Percentiles rank a stretch among this genome's conserved stretches.
Conservation (phyloP, 2,329 filamentous ascomycete genomes). For the Colletotrichum abscissum region DNA sequence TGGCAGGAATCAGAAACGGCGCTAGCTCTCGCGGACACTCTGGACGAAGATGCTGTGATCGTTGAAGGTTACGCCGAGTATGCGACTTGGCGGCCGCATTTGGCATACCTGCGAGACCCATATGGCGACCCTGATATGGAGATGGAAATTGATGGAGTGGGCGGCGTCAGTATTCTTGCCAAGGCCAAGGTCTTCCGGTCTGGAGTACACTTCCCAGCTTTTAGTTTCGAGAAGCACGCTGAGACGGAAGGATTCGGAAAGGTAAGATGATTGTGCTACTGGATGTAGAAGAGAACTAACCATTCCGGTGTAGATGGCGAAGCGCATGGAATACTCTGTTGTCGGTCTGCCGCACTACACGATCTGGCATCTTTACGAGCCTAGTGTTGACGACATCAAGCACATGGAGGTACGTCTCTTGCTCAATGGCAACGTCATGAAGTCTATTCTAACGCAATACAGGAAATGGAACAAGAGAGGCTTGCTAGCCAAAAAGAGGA, state of each 20-base stretch:
- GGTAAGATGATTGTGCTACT: constrained; percentile 61
- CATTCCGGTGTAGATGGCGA: constrained; percentile 79
- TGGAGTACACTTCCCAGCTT: constrained; percentile 96
- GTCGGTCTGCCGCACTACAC: constrained; percentile 97
- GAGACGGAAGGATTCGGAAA: constrained; percentile 99
- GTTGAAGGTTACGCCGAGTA: constrained; percentile 99
- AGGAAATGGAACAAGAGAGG: constrained; percentile 94
- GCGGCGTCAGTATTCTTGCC: constrained; percentile 95
- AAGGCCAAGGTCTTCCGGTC: constrained; percentile 96
- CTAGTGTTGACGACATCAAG: constrained; percentile 95
- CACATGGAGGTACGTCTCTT: constrained; percentile 82
- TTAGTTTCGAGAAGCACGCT: constrained; percentile 98
- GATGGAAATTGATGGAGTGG: constrained; percentile 98
- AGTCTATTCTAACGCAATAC: constrained; percentile 33
- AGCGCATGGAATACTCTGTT: constrained; percentile 94
- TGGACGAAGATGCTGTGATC: constrained; percentile 98
- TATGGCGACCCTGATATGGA: constrained; percentile 99
- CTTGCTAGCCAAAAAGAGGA: constrained; percentile 85
- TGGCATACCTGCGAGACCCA: constrained; percentile 95
- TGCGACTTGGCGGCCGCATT: constrained; percentile 95
- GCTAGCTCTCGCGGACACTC: constrained; percentile 88
- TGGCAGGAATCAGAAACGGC: constrained; percentile 99
- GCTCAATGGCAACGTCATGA: background rate
- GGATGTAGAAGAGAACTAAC: constrained; percentile 13
- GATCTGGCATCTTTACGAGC: constrained; percentile 99